phyloP scores from a whole-genome alignment of 306 rosid genomes.

The Dryas octopetala region DNA sequence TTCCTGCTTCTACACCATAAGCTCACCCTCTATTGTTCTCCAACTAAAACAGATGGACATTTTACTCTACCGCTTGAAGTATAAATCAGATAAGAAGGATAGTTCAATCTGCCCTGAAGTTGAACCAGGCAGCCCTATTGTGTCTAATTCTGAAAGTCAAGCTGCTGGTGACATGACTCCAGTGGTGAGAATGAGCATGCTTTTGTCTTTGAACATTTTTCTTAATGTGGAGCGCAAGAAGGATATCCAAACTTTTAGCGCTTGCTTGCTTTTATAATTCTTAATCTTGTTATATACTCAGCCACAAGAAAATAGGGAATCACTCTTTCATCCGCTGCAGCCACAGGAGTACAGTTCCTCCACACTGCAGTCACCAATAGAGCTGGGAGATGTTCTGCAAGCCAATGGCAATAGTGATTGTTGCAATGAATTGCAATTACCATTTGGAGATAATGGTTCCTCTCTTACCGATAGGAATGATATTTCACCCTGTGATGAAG shows the following conservation, averaged over 20 bases:
- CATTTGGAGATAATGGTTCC: background rate
- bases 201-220: background rate
- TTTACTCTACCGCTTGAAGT: constrained; percentile 51
- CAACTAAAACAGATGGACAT: constrained; percentile 44
- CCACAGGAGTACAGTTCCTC: background rate
- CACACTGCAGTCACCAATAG: background rate
- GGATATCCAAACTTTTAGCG: too few species aligned
- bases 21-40: background rate
- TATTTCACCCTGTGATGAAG: constrained; percentile 17
- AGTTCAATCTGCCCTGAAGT: constrained; percentile 20
- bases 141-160: constrained; percentile 16
- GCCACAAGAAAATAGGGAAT: too few species aligned
- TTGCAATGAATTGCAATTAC: constrained; percentile 5
- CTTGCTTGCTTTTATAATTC: too few species aligned
- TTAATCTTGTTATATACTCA: too few species aligned
- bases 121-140: constrained; percentile 24
- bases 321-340: too few species aligned
- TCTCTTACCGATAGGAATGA: background rate
- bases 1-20: too few species aligned
- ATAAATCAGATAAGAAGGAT: constrained; percentile 25
- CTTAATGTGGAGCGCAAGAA: background rate
- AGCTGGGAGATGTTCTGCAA: constrained; percentile 20
- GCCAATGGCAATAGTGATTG: background rate
- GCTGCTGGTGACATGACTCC: background rate
- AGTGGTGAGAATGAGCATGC: constrained; percentile 36